Percentiles rank a stretch among this genome's conserved stretches.
Conservation (phyloP, 495 filamentous ascomycete genomes). For the Penicillium subrubescens region DNA sequence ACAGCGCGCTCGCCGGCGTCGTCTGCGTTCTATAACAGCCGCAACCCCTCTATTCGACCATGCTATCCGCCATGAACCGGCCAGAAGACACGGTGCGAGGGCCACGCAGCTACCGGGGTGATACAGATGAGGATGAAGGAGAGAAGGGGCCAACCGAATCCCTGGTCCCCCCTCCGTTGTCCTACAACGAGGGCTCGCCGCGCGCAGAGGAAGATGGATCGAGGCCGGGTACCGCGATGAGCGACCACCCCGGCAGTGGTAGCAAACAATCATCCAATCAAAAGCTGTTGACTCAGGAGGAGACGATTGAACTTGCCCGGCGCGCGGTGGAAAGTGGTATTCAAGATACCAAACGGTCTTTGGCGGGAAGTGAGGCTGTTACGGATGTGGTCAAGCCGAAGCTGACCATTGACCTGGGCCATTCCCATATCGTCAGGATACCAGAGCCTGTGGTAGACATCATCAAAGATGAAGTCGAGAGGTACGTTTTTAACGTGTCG, state of each 20-base stretch:
- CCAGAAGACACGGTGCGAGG: conserved; percentile 44
- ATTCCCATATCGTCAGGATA: conserved; percentile 75
- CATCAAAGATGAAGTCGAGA: conserved; percentile 89
- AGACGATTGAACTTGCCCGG: conserved; percentile 59
- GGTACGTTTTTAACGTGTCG: conserved; percentile 55
- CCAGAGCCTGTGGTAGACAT: conserved; percentile 90
- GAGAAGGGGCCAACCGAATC: conserved; percentile 29
- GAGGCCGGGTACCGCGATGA: conserved; percentile 34
- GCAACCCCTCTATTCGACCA: conserved; percentile 12
- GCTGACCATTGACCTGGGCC: conserved; percentile 85
- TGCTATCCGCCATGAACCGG: conserved; percentile 44
- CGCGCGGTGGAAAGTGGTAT: conserved; percentile 68
- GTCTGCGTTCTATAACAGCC: not conserved
- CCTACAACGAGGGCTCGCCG: conserved; percentile 31
- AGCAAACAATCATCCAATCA: conserved; percentile 28
- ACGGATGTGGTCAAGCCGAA: conserved; percentile 72
- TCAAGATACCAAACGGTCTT: conserved; percentile 67
- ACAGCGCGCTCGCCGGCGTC: conserved; percentile 1
- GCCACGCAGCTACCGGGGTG: conserved; percentile 35
- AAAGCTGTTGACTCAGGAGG: conserved; percentile 41
- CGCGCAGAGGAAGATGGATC: conserved; percentile 37
- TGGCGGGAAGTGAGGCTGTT: conserved; percentile 67
- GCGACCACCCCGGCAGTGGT: conserved; percentile 23
- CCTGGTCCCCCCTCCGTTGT: conserved; percentile 23
- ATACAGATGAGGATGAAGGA: conserved; percentile 38